Percentiles rank a stretch among this genome's conserved stretches.
phyloP scores from a whole-genome alignment of 2,329 filamentous ascomycete species.

The Ceratocystis albifundus region DNA sequence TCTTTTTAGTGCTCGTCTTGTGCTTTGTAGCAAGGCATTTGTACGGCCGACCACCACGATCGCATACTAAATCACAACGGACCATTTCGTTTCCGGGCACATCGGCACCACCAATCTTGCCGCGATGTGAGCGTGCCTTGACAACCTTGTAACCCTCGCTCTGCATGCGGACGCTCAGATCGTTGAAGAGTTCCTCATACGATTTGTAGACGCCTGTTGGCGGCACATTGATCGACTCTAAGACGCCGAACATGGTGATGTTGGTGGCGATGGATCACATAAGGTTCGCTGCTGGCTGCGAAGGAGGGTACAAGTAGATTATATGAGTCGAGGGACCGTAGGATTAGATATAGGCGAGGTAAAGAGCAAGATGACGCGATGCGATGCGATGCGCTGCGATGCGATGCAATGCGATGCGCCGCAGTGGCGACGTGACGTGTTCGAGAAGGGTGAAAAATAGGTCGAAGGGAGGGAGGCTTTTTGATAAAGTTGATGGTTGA shows the following conservation, averaged over 20 bases:
- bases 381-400: constrained; percentile 1
- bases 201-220: constrained; percentile 31
- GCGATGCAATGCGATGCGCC: constrained; percentile 1
- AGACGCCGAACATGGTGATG: constrained; percentile 36
- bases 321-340: background rate
- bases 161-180: constrained; percentile 34
- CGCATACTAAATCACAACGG: constrained; percentile 37
- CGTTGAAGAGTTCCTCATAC: constrained; percentile 35
- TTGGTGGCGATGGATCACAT: constrained; percentile 9
- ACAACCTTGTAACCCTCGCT: constrained; percentile 39
- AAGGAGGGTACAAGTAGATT: background rate
- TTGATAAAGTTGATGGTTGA: background rate
- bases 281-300: constrained; percentile 6
- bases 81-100: constrained; percentile 36
- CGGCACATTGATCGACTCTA: constrained; percentile 33
- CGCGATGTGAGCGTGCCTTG: constrained; percentile 36
- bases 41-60: constrained; percentile 36
- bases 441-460: background rate
- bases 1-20: constrained; percentile 38
- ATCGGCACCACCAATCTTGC: constrained; percentile 33
- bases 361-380: constrained; percentile 3
- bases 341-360: background rate
- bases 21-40: constrained; percentile 36
- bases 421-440: constrained; percentile 10
- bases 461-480: too few species aligned